phyloP scores from a whole-genome alignment of 2,329 filamentous ascomycete species.

The Rosellinia necatrix region DNA sequence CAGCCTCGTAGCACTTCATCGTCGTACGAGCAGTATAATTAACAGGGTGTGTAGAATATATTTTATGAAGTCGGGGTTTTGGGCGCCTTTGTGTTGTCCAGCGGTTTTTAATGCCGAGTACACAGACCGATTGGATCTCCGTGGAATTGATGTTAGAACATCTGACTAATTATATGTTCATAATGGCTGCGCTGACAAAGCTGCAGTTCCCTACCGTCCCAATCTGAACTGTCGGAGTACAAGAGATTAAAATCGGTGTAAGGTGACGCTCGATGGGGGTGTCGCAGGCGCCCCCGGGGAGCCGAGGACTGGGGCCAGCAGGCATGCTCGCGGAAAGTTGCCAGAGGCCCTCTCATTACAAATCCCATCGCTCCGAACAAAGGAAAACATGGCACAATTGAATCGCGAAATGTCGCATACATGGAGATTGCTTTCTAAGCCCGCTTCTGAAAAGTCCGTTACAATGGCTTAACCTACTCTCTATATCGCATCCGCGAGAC shows the following conservation, averaged over 20 bases:
- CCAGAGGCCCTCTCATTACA: neutral
- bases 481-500: neutral
- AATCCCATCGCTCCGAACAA: neutral
- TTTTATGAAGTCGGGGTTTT: too few relatives aligned
- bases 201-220: too few relatives aligned
- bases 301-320: neutral
- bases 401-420: neutral
- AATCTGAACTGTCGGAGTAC: too few relatives aligned
- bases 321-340: conserved; percentile 11
- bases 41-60: too few relatives aligned
- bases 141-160: neutral
- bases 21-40: too few relatives aligned
- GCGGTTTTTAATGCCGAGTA: too few relatives aligned
- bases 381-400: neutral
- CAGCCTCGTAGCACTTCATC: too few relatives aligned
- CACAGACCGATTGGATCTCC: neutral
- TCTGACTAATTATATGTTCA: neutral
- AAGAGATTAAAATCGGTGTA: neutral
- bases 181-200: neutral
- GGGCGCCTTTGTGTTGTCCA: too few relatives aligned
- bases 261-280: neutral
- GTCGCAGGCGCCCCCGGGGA: neutral
- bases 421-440: conserved; percentile 16
- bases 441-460: neutral
- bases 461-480: neutral